phyloP scores from a whole-genome alignment of 257 asterid genomes.

The Solanum etuberosum region DNA sequence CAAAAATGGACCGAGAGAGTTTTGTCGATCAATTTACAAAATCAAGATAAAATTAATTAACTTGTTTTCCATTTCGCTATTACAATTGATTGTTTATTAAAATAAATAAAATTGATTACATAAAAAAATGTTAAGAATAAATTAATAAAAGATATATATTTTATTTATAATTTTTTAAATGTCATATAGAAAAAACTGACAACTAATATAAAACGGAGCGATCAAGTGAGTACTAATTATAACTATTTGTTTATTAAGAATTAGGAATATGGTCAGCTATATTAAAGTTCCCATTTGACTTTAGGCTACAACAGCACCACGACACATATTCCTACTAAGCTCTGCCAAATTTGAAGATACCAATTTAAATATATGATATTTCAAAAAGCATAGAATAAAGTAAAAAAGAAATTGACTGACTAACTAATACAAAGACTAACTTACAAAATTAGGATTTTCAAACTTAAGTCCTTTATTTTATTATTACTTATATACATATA shows the following conservation, averaged over 20 bases:
- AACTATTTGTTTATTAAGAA: background rate
- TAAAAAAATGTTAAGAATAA: no score
- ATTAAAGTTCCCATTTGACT: constrained; percentile 20
- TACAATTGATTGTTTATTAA: no score
- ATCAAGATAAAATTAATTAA: no score
- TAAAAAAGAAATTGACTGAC: background rate
- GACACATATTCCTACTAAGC: constrained; percentile 32
- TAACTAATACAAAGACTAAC: constrained; percentile 28
- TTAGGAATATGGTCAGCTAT: background rate
- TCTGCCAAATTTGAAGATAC: constrained; percentile 38
- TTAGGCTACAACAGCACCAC: constrained; percentile 14
- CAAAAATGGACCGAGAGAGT: no score
- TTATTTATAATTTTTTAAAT: no score
- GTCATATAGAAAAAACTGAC: no score
- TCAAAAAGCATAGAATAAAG: background rate
- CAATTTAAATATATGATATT: constrained; percentile 2
- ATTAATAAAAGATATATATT: no score
- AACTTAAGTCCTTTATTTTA: constrained; percentile 12
- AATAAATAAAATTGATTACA: background rate
- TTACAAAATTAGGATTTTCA: constrained; percentile 37
- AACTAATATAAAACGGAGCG: no score
- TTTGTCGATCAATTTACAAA: no score
- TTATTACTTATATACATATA: background rate
- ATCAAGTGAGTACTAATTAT: rapidly evolving
- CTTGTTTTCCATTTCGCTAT: background rate